These are phyloP conservation scores for Lactifluus pinguis DNA, from an alignment of 768 basidiomycete species.

Conservation along the genomic window DNA sequence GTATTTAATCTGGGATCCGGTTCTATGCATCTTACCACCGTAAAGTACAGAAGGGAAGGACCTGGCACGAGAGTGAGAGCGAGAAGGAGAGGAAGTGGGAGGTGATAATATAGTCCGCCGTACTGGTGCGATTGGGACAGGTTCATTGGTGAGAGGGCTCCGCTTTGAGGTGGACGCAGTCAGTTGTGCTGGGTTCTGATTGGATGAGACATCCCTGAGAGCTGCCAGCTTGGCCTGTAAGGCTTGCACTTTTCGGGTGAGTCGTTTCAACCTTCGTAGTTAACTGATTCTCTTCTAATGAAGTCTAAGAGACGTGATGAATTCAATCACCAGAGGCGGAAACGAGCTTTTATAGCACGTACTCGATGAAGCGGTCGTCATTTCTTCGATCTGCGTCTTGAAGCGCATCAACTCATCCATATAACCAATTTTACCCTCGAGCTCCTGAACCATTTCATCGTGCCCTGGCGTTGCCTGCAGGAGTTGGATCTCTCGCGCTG, in stretches of 20 bases:
- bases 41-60: constrained; percentile 38
- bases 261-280: constrained; percentile 53
- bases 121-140: constrained; percentile 2
- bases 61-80: constrained; percentile 21
- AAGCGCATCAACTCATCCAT: constrained; percentile 63
- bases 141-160: constrained; percentile 6
- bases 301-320: constrained; percentile 37
- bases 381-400: constrained; percentile 78
- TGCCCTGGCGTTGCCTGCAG: constrained; percentile 48
- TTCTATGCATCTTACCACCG: constrained; percentile 47
- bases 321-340: background rate
- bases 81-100: constrained; percentile 15
- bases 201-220: constrained; percentile 34
- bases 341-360: constrained; percentile 25
- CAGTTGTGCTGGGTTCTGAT: constrained; percentile 9
- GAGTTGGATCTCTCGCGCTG: constrained; percentile 43
- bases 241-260: constrained; percentile 64
- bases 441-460: constrained; percentile 45
- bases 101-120: constrained; percentile 6
- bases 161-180: constrained; percentile 19
- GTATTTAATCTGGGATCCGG: background rate
- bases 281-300: constrained; percentile 72
- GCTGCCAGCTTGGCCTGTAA: constrained; percentile 58
- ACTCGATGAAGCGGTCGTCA: constrained; percentile 76
- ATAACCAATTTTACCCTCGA: constrained; percentile 62